Evolutionary conservation across 768 basidiomycete species (phyloP), one percentile per base, ranked within the genome.

Genomic region (Phlebiopsis gigantea): DNA sequence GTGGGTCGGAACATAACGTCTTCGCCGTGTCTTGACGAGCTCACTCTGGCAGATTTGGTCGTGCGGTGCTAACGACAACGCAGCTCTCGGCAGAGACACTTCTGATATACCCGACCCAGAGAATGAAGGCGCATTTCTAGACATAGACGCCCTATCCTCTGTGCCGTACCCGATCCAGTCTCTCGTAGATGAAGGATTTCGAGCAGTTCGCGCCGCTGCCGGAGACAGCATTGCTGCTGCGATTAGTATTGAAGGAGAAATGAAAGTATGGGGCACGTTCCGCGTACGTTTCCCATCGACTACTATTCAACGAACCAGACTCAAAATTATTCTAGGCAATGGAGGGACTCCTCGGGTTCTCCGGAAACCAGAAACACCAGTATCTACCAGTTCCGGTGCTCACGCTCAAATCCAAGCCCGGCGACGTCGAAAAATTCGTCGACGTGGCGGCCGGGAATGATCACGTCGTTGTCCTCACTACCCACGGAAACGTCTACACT

Each of bases 161-260:
- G 66, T 79, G 30, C 88, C 87, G 5, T 77, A 87, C 64, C 86
- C 87, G 9, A 65, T 91, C 14, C 79, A 85, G 58, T 77, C 82
- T 2, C 75, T 96, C 22, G 75, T 84, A 34, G 84, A 89, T 51
- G 87, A 92, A 63, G 79, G 81, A 14, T 98, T 96, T 76, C 84
- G 89, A 56, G 88, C 92, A 0, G 90, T 93, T 2, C 79, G 81
- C 57, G 78, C 93, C 57, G 85, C 84, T 39, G 87, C 91, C 22
- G 93, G 95, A 8, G 95, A 97, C 66, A 91, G 84, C 59, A 86
- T 94, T 61, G 89, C 87, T 61, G 89, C 93, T 30, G 93, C 92
- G 19, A 77, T 97, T 59, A 88, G 86, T 56, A 76, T 79, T 42
- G 74, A 86, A 49, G 95, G 95, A 46, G 86, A 90, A 57, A 72